Base-by-base conservation (phyloP, 2,329 filamentous ascomycete genomes). In the Sarocladium kiliense region DNA sequence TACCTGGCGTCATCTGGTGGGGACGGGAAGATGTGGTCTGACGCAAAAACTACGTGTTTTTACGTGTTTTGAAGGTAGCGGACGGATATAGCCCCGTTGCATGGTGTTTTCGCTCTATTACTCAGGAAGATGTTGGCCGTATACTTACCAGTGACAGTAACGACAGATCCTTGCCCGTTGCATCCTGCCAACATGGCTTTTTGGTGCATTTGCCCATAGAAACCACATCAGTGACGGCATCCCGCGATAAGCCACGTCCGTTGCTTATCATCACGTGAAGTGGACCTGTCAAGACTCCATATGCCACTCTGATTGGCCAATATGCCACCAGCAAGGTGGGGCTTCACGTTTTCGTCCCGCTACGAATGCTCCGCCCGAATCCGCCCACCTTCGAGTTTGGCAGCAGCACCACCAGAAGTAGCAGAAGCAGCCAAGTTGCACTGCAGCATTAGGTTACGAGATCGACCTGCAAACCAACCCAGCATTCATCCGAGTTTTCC, bases 221-320 rank as follows among this genome's bases (percentile, higher is more conserved):
- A 44, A 18, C 19, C 14, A 14, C 36, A 39, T 39, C 23, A 49
- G 44, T 49, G 44, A 49, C 44, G 44, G 44, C 44, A 49, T 49
- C 25, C 44, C 26, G 44, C 44, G 44, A 49, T 49, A 49, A 49
- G 44, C 23, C 14, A 27, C 9, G 23, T 49, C 44, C 23, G 23
- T 11, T 10, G 3, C 44, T 49, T 49, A 49, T 49, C 44, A 49
- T 49, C 44, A 49, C 44, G 44, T 49, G 44, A 11, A 16, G 23
- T 19, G 23, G 44, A 30, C 26, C 44, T 49, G 44, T 30, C 44
- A 49, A 7, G 7, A 6, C 44, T 7, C 9, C n/a, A 21, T 27
- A 21, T n/a, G 44, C 25, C 3, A 5, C 25, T 27, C 21, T 49
- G 4, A 49, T 49, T 49, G 44, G 44, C n/a, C 30, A 6, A 19